Base-by-base conservation (phyloP, 371 early-diverging fungal genomes). In the Rhizopus arrhizus region DNA sequence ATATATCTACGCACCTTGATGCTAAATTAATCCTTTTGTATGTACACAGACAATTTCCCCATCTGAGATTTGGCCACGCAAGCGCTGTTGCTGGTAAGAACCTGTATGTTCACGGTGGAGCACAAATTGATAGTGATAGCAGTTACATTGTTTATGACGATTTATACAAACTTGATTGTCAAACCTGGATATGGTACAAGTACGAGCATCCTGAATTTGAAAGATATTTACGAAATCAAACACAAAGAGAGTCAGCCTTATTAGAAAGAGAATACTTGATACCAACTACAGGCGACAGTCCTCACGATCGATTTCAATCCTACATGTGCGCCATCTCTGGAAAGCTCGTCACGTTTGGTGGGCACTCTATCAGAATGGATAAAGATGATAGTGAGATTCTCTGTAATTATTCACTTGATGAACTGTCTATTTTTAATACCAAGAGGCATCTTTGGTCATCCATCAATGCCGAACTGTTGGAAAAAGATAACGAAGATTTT, bases 31-130 rank as follows among this genome's bases (percentile, higher is more conserved):
- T 15, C 5, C 41, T 54, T 8, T 35, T 15, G 8, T 8, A 33
- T 33, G 33, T 15, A n/a, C 49, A 35, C 53, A 71, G 69, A 35
- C 69, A 62, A 45, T 51, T 57, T 28, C 68, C 63, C n/a, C 68
- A 60, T 52, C 41, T 64, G 16, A 49, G 58, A 55, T 69, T 69
- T 65, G 73, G 62, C 40, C 82, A 64, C 60, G 70, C 64, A 22
- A 75, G 73, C 33, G 64, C 74, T 11, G 67, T 70, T 0, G 69
- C 75, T 5, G 72, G 62, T 10, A 65, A 65, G 43, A 60, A 67
- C 59, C 64, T 79, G 7, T 77, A 70, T 38, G 69, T 75, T 38
- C 79, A 75, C 55, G 82, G 77, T 15, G 82, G 82, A 7, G 64
- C 70, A 0, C 74, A 70, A 45, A 22, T 73, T 4, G 74, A 70